Conservation (phyloP, 2,329 filamentous ascomycete genomes). For the Orbilia quercus region DNA sequence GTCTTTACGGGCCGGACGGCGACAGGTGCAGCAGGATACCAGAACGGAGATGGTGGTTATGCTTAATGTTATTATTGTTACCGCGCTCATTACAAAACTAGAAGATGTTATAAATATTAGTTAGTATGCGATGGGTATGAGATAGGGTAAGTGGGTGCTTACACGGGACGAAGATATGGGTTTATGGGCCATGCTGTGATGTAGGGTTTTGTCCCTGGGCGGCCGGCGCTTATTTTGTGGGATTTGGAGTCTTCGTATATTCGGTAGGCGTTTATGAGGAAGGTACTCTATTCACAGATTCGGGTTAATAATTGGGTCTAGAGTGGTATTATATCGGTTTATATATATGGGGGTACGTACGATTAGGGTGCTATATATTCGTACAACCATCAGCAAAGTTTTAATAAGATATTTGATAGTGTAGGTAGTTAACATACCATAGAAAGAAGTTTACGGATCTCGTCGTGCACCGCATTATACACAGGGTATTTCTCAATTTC, state of each 20-base stretch:
- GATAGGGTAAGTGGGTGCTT: neutral
- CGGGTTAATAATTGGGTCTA: neutral
- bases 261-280: constrained; percentile 31
- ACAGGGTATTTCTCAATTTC: constrained; percentile 35
- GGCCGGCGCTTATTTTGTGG: constrained; percentile 44
- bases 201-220: constrained; percentile 37
- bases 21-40: constrained; percentile 44
- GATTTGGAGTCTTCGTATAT: constrained; percentile 28
- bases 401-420: too few relatives aligned
- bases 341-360: constrained; percentile 31
- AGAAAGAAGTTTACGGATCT: constrained; percentile 31
- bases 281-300: constrained; percentile 16
- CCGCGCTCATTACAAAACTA: constrained; percentile 36
- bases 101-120: neutral
- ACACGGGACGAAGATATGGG: constrained; percentile 37
- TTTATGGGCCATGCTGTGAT: constrained; percentile 51
- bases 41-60: constrained; percentile 24
- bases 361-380: constrained; percentile 39
- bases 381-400: too few relatives aligned
- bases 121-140: neutral
- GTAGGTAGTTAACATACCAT: too few relatives aligned
- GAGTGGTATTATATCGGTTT: neutral
- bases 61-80: constrained; percentile 2
- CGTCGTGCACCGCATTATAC: constrained; percentile 18
- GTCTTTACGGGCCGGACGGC: neutral